Percentiles rank a stretch among this genome's conserved stretches.
These are phyloP conservation scores for Cryptococcus depauperatus DNA, from an alignment of 1,284 basidiomycete species.

Conservation along the genomic window DNA sequence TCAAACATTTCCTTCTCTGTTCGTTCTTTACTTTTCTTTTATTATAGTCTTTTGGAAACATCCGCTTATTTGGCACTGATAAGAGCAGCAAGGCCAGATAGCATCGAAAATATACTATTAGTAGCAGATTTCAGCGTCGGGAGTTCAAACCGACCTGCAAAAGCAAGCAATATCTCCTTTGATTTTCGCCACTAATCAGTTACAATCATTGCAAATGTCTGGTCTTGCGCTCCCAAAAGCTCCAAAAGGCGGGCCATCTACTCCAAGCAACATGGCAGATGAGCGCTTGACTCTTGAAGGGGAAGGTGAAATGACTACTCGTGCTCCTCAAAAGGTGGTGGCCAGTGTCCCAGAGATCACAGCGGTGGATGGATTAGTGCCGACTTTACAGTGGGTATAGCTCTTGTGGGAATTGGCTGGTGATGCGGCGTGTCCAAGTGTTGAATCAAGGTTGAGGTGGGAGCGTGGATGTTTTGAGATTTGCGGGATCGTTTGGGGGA, in stretches of 20 bases:
- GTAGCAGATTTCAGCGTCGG: too few species aligned
- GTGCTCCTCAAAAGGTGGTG: conserved; percentile 15
- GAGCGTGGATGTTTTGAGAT: too few species aligned
- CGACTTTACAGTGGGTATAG: conserved; percentile 66
- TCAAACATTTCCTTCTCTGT: too few species aligned
- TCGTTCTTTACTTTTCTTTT: too few species aligned
- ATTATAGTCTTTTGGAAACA: too few species aligned
- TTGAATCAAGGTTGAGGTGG: too few species aligned
- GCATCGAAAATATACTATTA: too few species aligned
- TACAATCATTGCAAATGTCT: conserved; percentile 13
- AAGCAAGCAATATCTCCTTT: not conserved
- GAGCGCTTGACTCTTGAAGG: conserved; percentile 9
- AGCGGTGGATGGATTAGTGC: conserved; percentile 87
- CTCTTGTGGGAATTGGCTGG: not conserved
- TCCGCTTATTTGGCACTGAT: too few species aligned
- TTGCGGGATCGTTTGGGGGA: too few species aligned
- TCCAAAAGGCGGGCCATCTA: conserved; percentile 7
- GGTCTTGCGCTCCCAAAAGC: conserved; percentile 12
- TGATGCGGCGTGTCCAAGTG: too few species aligned
- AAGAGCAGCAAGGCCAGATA: too few species aligned
- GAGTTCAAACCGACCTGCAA: too few species aligned
- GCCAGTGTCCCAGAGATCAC: conserved; percentile 60
- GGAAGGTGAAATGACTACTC: conserved; percentile 10
- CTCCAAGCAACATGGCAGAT: not conserved
- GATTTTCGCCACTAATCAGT: not conserved